Percentiles rank a stretch among this genome's conserved stretches.
These are phyloP conservation scores for Pittosporum tobira DNA, from an alignment of 129 eudicot species.

Conservation along the genomic window DNA sequence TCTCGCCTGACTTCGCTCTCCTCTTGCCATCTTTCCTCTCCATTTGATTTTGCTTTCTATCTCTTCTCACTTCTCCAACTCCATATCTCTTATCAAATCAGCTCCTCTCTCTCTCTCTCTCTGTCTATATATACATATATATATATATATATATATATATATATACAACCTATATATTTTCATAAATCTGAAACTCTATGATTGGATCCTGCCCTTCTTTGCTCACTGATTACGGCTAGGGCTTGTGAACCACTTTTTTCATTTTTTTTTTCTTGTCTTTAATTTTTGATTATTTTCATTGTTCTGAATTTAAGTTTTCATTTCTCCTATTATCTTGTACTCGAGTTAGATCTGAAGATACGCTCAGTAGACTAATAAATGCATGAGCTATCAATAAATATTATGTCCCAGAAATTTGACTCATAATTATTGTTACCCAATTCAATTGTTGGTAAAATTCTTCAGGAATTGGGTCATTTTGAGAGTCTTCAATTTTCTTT, in stretches of 20 bases:
- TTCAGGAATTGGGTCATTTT: background rate
- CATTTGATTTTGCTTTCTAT: background rate
- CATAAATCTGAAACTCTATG: slow-evolving; percentile 30
- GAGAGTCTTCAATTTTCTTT: background rate
- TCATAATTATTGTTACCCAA: background rate
- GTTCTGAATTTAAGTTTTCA: background rate
- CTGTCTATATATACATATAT: slow-evolving; percentile 12
- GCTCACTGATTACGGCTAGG: slow-evolving; percentile 51
- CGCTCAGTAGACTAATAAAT: too few species aligned
- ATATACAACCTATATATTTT: too few species aligned
- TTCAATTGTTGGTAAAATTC: background rate
- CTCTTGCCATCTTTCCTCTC: slow-evolving; percentile 11
- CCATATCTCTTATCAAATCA: background rate
- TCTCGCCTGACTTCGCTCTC: slow-evolving; percentile 32
- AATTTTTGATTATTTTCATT: background rate
- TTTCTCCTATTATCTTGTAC: background rate
- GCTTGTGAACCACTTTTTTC: slow-evolving; percentile 2
- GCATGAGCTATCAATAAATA: too few species aligned
- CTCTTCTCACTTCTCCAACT: background rate
- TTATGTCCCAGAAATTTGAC: background rate
- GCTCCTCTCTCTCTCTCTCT: slow-evolving; percentile 12
- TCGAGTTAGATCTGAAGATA: background rate
- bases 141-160: too few species aligned
- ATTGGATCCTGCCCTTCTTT: slow-evolving; percentile 36
- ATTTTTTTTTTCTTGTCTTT: background rate